Percentiles rank a stretch among this genome's conserved stretches.
phyloP scores from a whole-genome alignment of 78 protist species.

The Dictyostelium intermedium region DNA sequence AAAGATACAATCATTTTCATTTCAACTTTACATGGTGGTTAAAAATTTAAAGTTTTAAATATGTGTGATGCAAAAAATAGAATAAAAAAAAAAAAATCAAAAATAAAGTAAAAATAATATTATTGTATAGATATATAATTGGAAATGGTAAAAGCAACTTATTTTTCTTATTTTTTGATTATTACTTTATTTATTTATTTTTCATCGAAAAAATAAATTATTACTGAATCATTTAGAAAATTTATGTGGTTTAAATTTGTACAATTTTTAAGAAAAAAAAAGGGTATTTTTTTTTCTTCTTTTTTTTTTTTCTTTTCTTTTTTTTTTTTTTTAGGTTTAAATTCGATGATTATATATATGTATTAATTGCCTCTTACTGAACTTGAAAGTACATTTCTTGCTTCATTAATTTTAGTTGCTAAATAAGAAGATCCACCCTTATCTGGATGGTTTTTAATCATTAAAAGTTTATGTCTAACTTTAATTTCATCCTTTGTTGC shows the following conservation, averaged over 20 bases:
- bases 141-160: neutral
- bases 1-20: constrained; percentile 85
- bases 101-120: neutral
- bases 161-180: neutral
- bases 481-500: constrained; percentile 43
- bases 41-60: neutral
- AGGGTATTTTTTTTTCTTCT: neutral
- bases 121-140: too few relatives aligned
- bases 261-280: neutral
- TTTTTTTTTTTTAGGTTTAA: neutral
- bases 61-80: neutral
- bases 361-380: neutral
- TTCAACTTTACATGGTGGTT: constrained; percentile 94
- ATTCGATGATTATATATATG: too few relatives aligned
- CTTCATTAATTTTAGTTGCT: constrained; percentile 76
- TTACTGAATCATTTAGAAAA: too few relatives aligned
- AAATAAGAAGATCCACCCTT: constrained; percentile 73
- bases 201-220: neutral
- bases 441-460: constrained; percentile 78
- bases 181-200: neutral
- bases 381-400: neutral
- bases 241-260: neutral
- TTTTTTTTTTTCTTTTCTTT: neutral
- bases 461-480: constrained; percentile 22
- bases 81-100: neutral